Evolutionary conservation across 768 basidiomycete species (phyloP).

Genomic region (Lyophyllum decastes): DNA sequence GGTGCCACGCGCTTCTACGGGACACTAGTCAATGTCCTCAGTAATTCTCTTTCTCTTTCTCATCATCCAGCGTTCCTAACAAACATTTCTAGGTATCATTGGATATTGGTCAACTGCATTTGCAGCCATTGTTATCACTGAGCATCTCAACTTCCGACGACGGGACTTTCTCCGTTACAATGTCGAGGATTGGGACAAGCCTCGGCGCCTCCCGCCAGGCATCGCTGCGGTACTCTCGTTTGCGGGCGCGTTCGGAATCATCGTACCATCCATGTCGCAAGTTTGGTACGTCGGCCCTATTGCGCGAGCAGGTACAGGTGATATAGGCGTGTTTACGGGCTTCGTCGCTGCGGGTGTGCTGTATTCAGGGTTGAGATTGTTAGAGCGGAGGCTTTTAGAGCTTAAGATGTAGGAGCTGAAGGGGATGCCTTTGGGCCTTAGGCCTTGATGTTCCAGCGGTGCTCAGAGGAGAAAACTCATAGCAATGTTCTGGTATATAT

Average conservation of each 20-base stretch:
- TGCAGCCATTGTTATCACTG: constrained; percentile 56
- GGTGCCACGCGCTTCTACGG: constrained; percentile 67
- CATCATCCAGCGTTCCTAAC: background rate
- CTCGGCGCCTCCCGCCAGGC: constrained; percentile 58
- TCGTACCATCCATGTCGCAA: constrained; percentile 71
- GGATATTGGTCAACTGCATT: constrained; percentile 66
- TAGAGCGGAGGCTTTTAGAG: constrained; percentile 3
- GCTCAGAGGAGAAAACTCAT: too few species aligned
- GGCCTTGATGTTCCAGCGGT: too few species aligned
- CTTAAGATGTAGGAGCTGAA: too few species aligned
- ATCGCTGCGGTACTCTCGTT: constrained; percentile 58
- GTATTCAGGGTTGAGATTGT: constrained; percentile 33
- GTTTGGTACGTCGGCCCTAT: constrained; percentile 74
- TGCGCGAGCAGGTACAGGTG: constrained; percentile 57
- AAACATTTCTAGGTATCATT: constrained; percentile 32
- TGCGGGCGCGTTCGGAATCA: constrained; percentile 50
- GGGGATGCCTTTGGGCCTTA: too few species aligned
- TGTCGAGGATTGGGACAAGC: constrained; percentile 53
- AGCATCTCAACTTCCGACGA: constrained; percentile 67
- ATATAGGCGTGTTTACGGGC: constrained; percentile 71
- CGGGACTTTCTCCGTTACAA: constrained; percentile 51
- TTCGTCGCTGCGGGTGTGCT: constrained; percentile 45
- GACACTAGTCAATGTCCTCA: constrained; percentile 65
- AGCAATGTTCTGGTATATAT: too few species aligned
- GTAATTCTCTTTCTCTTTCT: constrained; percentile 21